Evolutionary conservation across 805 yeast species (phyloP).

Genomic region (Spathaspora boniae): DNA sequence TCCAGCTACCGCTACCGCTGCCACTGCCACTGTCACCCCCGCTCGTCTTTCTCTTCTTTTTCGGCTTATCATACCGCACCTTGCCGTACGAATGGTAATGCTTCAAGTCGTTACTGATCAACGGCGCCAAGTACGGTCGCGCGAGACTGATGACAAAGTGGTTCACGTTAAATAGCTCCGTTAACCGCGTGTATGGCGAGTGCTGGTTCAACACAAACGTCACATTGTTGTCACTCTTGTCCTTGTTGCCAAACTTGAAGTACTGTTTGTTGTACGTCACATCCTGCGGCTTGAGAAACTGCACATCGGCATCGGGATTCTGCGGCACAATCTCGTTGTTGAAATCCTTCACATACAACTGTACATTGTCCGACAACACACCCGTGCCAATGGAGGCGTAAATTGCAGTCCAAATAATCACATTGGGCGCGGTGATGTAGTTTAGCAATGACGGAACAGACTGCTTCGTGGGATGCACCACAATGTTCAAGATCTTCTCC

Average conservation of each 20-base stretch:
- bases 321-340: conserved; percentile 56
- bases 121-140: conserved; percentile 89
- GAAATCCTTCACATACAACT: conserved; percentile 57
- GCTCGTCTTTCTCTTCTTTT: conserved; percentile 8
- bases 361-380: conserved; percentile 53
- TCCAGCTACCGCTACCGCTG: no score
- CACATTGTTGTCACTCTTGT: conserved; percentile 11
- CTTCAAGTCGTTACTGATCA: conserved; percentile 76
- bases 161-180: conserved; percentile 92
- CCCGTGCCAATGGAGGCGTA: conserved; percentile 80
- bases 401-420: conserved; percentile 85
- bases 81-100: conserved; percentile 50
- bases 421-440: conserved; percentile 91
- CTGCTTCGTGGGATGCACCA: conserved; percentile 75
- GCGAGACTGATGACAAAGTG: conserved; percentile 90
- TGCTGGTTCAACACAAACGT: conserved; percentile 21
- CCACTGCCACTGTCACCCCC: conserved; percentile 2
- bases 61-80: conserved; percentile 17
- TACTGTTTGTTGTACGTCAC: conserved; percentile 46
- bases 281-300: conserved; percentile 42
- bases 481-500: conserved; percentile 75
- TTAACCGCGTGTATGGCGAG: conserved; percentile 77
- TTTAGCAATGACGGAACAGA: conserved; percentile 73
- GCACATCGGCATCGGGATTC: conserved; percentile 39
- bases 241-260: conserved; percentile 21